Evolutionary conservation across 345 rosid species (phyloP).

Genomic region (Excoecaria agallocha): DNA sequence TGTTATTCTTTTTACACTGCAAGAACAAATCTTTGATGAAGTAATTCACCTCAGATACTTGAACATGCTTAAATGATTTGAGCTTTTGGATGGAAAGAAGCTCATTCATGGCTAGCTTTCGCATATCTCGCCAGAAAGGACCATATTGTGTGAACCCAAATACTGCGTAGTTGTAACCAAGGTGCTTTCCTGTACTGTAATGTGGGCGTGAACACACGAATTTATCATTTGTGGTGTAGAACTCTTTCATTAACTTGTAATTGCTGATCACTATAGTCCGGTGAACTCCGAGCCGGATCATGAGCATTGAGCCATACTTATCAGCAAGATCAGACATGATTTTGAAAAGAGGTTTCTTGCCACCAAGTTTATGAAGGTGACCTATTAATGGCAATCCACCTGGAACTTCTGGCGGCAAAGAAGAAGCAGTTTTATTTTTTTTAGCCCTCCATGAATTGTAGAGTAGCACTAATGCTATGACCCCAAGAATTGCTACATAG

Average conservation of each 20-base stretch:
- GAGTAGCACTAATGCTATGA: neutral
- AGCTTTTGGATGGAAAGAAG: conserved; percentile 21
- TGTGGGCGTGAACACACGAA: conserved; percentile 15
- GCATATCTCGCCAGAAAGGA: conserved; percentile 18
- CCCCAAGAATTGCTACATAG: neutral
- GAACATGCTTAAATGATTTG: conserved; percentile 17
- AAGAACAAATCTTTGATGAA: neutral
- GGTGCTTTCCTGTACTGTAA: conserved; percentile 13
- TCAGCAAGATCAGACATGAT: neutral
- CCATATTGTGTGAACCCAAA: conserved; percentile 13
- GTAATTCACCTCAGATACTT: conserved; percentile 4
- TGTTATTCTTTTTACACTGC: neutral
- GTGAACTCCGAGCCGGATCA: neutral
- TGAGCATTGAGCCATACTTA: neutral
- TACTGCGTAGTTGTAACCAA: conserved; percentile 15
- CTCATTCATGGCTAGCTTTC: conserved; percentile 14
- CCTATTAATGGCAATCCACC: neutral
- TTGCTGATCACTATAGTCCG: neutral
- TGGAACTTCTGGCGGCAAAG: neutral
- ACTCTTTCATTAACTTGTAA: conserved; percentile 8
- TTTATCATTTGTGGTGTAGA: conserved; percentile 17
- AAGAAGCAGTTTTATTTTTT: neutral
- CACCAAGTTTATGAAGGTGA: neutral
- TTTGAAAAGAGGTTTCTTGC: neutral
- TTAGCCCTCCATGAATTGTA: neutral